Conservation (phyloP, 768 basidiomycete species). For the Melanogaster broomeanus region DNA sequence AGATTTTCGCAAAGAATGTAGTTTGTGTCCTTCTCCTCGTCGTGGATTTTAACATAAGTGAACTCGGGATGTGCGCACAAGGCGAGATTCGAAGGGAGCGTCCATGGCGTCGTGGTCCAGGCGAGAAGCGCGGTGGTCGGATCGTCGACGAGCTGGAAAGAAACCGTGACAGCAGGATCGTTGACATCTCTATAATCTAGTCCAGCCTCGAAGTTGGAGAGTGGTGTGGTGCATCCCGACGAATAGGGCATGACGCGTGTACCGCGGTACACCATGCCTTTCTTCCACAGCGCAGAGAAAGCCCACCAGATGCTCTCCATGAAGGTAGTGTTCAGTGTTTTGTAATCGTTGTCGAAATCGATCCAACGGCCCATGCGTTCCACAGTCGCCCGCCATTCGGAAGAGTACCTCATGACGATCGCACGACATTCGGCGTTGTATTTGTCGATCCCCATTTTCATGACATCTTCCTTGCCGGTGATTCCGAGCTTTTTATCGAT, state of each 20-base stretch:
- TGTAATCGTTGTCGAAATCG: constrained; percentile 99
- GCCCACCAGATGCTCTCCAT: constrained; percentile 99
- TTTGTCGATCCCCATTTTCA: constrained; percentile 93
- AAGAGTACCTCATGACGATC: constrained; percentile 96
- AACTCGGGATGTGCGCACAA: constrained; percentile 97
- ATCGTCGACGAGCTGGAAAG: constrained; percentile 94
- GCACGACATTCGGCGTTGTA: constrained; percentile 97
- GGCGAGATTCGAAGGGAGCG: constrained; percentile 91
- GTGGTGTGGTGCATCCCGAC: constrained; percentile 90
- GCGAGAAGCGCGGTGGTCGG: constrained; percentile 87
- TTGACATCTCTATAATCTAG: constrained; percentile 89
- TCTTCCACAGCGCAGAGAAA: constrained; percentile 91
- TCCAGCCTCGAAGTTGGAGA: constrained; percentile 97
- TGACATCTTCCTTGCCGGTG: constrained; percentile 90
- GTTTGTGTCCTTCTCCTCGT: constrained; percentile 80
- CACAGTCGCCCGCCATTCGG: constrained; percentile 93
- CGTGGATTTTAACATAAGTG: constrained; percentile 96
- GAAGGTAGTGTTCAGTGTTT: constrained; percentile 88
- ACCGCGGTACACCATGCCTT: constrained; percentile 90
- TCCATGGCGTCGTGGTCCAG: constrained; percentile 99
- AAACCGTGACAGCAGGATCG: constrained; percentile 93
- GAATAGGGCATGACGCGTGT: constrained; percentile 98
- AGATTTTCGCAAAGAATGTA: constrained; percentile 92
- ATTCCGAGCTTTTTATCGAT: constrained; percentile 97
- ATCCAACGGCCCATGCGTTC: constrained; percentile 99